Base-by-base conservation (phyloP, 176 grass and related monocot genomes). In the Aegilops bicornis region DNA sequence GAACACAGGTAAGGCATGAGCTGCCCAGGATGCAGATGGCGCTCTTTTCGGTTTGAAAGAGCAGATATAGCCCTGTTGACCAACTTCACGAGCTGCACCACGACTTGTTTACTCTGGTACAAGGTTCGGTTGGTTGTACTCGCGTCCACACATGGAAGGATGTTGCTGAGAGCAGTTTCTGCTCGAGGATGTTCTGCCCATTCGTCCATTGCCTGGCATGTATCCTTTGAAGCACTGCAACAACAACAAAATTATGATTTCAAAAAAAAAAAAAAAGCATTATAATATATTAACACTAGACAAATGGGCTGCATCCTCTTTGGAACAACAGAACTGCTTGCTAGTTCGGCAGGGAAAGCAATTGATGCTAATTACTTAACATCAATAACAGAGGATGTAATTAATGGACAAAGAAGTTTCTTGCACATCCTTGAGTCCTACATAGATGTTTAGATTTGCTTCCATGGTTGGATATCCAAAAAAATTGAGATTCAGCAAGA, bases 71-170 rank as follows among this genome's bases (percentile, higher is more conserved):
- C 96, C 48, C 47, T 91, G 52, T 96, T 98, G 59, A 98, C 90
- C 64, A 96, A 83, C 20, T 56, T 79, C 29, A 98, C 96, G 47
- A 96, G 93, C 36, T 85, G 81, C 71, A 88, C 79, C 61, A 98
- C 88, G 1, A 98, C 93, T 59, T 91, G 13, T 91, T 98, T 98
- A 33, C 97, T 92, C 82, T 98, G 92, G 63, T 98, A 94, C 77
- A 98, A 82, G 40, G 97, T 94, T 71, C 86, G 91, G 77, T 96
- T 98, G 7, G 93, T 94, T 29, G 90, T 98, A 29, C 85, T 89
- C 83, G 94, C 96, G 16, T 95, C 91, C 23, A 98, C 96, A 74
- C 93, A 98, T 20, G 96, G 96, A 68, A 98, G 93, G 79, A 98
- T 88, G 83, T 78, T 94, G 29, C 96, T 96, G 64, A 94, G 90